Evolutionary conservation across 768 basidiomycete genomes (phyloP), one percentile per base, ranked within the genome.

Genomic region (Leccinum disarticulatum): DNA sequence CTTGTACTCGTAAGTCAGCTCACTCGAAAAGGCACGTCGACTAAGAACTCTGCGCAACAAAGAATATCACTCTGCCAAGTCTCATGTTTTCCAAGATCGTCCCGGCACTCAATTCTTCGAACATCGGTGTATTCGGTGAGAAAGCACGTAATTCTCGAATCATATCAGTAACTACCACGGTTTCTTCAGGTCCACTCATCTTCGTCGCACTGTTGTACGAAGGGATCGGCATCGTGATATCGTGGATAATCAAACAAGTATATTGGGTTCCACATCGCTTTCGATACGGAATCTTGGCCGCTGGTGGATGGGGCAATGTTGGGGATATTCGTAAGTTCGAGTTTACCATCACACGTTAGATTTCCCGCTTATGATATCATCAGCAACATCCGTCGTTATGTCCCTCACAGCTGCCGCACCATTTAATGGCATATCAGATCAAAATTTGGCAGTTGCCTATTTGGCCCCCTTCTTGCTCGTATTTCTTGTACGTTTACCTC

Each of bases 31-130:
- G 27, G 35, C 27, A 9, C 52, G 25, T 43, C 43, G 27, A 49
- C 50, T 6, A 31, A 33, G 14, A 27, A 10, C 8, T 11, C 59
- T 59, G 31, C 52, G 49, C 28, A 54, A 19, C 19, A 43, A 52
- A 77, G 76, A 88, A 87, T 62, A 78, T 90, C 56, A 77, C 83
- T 2, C 65, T 86, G 9, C 88, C 88, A 10, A 81, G 80, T 63
- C 78, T 90, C 14, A 72, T 90, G 77, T 89, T 91, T 70, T 87
- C 87, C 7, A 87, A 83, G 61, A 88, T 91, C 52, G 79, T 91
- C 0, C 85, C 87, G 0, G 81, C 86, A 2, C 87, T 90, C 61
- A 80, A 77, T 9, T 63, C 81, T 1, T 78, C 85, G 36, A 88
- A 88, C 64, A 73, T 88, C 15, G 56, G 71, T 31, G 79, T 80